Evolutionary conservation across 176 grass and related monocot species (phyloP).

Genomic region (Dactylis glomerata): DNA sequence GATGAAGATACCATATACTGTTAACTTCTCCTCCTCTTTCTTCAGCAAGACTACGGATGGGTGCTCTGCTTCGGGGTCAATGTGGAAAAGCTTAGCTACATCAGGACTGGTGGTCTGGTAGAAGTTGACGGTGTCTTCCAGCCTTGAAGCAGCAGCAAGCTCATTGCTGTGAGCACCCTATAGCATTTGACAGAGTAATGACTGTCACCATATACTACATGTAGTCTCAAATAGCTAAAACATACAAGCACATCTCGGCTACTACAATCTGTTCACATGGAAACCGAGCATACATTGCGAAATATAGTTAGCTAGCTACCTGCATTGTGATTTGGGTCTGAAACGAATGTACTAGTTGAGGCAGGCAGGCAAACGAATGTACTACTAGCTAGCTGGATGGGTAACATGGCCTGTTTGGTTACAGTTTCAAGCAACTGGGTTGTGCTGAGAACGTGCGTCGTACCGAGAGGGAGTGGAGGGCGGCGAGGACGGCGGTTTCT

Average conservation of each 20-base stretch:
- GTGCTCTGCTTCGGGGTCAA: constrained; percentile 56
- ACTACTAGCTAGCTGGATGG: not conserved
- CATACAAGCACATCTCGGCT: not conserved
- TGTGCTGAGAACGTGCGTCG: not conserved
- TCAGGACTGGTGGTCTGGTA: constrained; percentile 72
- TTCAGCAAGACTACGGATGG: constrained; percentile 75
- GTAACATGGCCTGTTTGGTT: not conserved
- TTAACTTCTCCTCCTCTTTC: constrained; percentile 86
- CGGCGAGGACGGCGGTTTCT: constrained; percentile 59
- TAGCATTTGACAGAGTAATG: not conserved
- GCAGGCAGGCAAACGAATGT: not conserved
- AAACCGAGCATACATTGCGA: not conserved
- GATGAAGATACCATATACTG: constrained; percentile 64
- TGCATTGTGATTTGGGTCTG: not conserved
- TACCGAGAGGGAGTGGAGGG: constrained; percentile 70
- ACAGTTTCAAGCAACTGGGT: not conserved
- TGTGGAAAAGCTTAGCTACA: constrained; percentile 87
- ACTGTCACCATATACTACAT: not conserved
- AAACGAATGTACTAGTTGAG: not conserved
- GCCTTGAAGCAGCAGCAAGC: constrained; percentile 81
- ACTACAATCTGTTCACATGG: not conserved
- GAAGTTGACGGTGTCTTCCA: constrained; percentile 81
- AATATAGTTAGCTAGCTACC: not conserved
- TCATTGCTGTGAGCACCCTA: constrained; percentile 70
- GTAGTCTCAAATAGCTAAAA: not conserved